These are phyloP conservation scores for Vigna unguiculata DNA, from an alignment of 306 rosid species.

Conservation along the genomic window DNA sequence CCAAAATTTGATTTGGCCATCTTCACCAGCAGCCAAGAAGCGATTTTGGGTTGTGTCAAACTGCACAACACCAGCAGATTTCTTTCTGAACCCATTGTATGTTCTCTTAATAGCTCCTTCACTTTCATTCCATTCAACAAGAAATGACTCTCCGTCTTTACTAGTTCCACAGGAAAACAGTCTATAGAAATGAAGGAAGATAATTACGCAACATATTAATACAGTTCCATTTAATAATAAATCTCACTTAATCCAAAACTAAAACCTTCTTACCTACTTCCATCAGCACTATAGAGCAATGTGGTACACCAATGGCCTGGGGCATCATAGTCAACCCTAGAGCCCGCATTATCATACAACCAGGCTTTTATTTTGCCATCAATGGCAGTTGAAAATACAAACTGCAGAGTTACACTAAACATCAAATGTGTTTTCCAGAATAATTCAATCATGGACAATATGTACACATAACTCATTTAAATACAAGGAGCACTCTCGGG, in stretches of 20 bases:
- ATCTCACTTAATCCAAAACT: not conserved
- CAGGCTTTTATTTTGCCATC: conserved; percentile 96
- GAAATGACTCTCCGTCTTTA: conserved; percentile 83
- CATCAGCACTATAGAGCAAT: conserved; percentile 88
- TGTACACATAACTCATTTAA: conserved; percentile 20
- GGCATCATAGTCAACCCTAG: conserved; percentile 89
- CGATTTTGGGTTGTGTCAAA: conserved; percentile 84
- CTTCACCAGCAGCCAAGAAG: conserved; percentile 92
- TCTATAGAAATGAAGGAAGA: conserved; percentile 48
- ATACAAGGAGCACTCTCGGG: conserved; percentile 8
- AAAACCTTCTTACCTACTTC: conserved; percentile 69
- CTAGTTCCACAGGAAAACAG: conserved; percentile 95
- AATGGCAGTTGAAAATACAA: conserved; percentile 83
- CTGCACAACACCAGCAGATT: conserved; percentile 79
- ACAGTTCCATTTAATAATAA: conserved; percentile 1
- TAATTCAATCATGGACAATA: conserved; percentile 34
- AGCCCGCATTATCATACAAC: conserved; percentile 82
- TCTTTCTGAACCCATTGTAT: conserved; percentile 81
- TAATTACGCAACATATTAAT: conserved; percentile 21
- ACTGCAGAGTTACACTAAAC: conserved; percentile 62
- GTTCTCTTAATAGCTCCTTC: conserved; percentile 84
- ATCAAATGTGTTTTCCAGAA: conserved; percentile 56
- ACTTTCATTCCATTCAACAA: conserved; percentile 92
- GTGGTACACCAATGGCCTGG: conserved; percentile 90
- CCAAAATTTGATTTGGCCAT: conserved; percentile 86